phyloP scores from a whole-genome alignment of 768 basidiomycete species.

The Tephrocybe rancida region DNA sequence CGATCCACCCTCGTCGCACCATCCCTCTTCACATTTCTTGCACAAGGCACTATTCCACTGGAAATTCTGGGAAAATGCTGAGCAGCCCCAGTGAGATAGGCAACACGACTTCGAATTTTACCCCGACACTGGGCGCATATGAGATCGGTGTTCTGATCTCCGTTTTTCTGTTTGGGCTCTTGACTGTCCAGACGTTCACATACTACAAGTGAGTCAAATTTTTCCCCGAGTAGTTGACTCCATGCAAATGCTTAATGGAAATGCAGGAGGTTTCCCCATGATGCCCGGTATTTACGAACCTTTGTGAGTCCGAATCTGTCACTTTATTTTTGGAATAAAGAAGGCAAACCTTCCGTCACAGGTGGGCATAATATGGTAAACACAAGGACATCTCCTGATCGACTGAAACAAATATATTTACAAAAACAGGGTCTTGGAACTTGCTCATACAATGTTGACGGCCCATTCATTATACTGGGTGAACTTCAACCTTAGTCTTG shows the following conservation, averaged over 20 bases:
- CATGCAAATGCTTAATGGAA: not conserved
- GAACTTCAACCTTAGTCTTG: no score
- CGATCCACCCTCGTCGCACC: no score
- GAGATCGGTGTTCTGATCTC: conserved; percentile 5
- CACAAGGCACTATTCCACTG: no score
- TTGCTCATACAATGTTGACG: not conserved
- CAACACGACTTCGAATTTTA: no score
- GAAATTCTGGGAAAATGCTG: no score
- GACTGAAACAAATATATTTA: not conserved
- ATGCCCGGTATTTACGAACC: conserved; percentile 3
- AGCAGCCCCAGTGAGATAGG: no score
- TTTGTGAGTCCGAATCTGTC: conserved; percentile 11
- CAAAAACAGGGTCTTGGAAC: conserved; percentile 6
- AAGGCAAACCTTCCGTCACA: not conserved
- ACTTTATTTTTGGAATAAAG: not conserved
- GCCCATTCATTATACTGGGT: conserved; percentile 4
- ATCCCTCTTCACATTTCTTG: no score
- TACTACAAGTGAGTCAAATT: conserved; percentile 8
- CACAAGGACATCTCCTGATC: not conserved
- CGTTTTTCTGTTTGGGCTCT: no score
- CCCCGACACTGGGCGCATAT: not conserved
- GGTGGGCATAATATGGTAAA: conserved; percentile 14
- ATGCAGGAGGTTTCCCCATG: conserved; percentile 7
- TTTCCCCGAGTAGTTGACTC: not conserved
- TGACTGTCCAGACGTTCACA: conserved; percentile 1